Evolutionary conservation across 2,329 filamentous ascomycete species (phyloP).

Genomic region (Cryoendolithus antarcticus): DNA sequence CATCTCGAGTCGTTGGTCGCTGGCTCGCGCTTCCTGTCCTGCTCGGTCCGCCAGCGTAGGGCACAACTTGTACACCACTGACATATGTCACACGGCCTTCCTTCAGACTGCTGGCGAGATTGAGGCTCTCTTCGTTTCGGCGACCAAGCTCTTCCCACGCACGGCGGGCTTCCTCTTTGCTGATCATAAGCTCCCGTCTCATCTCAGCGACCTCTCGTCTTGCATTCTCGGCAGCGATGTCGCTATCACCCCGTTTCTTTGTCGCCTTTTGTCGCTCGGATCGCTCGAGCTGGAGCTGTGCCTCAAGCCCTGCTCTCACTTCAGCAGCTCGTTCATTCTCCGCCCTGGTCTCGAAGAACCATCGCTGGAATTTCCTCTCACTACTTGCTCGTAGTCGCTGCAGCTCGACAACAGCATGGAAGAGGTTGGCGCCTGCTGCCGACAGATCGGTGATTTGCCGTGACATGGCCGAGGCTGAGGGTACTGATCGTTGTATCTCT

Average conservation of each 20-base stretch:
- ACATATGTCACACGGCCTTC: conserved; percentile 80
- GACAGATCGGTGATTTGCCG: conserved; percentile 96
- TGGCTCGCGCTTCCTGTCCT: conserved; percentile 32
- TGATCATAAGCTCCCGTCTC: conserved; percentile 85
- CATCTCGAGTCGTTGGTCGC: conserved; percentile 25
- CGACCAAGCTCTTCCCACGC: conserved; percentile 96
- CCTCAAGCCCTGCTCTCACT: conserved; percentile 66
- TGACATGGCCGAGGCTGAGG: conserved; percentile 75
- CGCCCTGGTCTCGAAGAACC: conserved; percentile 90
- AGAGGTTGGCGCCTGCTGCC: conserved; percentile 88
- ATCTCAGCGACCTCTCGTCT: conserved; percentile 57
- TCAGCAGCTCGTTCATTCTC: conserved; percentile 81
- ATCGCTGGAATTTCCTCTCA: conserved; percentile 93
- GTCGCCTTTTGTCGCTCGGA: conserved; percentile 56
- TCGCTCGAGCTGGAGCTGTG: conserved; percentile 61
- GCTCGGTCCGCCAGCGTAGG: conserved; percentile 28
- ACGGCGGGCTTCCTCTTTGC: conserved; percentile 85
- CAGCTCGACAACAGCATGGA: conserved; percentile 92
- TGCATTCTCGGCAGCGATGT: conserved; percentile 17
- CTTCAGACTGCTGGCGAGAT: conserved; percentile 72
- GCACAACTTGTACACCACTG: conserved; percentile 87
- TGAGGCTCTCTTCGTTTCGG: conserved; percentile 83
- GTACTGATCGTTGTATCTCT: conserved; percentile 62
- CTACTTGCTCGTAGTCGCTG: conserved; percentile 89
- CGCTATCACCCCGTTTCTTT: conserved; percentile 13